Evolutionary conservation across 371 early-diverging fungal species (phyloP).

Genomic region (Capniomyces stellatus): DNA sequence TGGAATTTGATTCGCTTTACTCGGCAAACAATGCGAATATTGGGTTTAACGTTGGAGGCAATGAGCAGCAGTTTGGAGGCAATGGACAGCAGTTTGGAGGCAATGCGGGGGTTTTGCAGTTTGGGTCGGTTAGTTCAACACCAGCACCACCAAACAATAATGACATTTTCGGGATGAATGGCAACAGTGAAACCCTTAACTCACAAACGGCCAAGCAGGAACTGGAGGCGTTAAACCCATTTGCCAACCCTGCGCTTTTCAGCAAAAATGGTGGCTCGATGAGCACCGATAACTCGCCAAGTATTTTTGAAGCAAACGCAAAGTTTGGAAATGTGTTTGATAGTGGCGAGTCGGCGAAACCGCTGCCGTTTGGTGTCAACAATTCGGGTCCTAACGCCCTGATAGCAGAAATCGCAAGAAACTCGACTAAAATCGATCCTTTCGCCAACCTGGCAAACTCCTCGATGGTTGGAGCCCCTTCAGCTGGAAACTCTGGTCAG

Average conservation of each 20-base stretch:
- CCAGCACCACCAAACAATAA: background rate
- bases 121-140: background rate
- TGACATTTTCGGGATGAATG: background rate
- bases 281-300: background rate
- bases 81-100: no score
- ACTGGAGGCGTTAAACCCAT: background rate
- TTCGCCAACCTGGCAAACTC: conserved; percentile 32
- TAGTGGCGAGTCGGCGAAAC: conserved; percentile 16
- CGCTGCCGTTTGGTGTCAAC: conserved; percentile 17
- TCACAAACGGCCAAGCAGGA: background rate
- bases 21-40: no score
- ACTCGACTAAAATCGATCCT: conserved; percentile 35
- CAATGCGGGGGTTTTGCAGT: background rate
- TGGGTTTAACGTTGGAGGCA: no score
- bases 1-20: background rate
- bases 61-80: no score
- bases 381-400: conserved; percentile 13
- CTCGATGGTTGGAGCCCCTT: no score
- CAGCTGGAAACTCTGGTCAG: no score
- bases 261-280: background rate
- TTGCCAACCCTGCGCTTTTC: background rate
- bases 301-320: conserved; percentile 11
- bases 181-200: background rate
- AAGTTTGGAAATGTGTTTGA: conserved; percentile 22
- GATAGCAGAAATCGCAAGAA: conserved; percentile 26